Evolutionary conservation across 176 grass and related monocot genomes (phyloP).

Genomic region (Metroxylon sagu): DNA sequence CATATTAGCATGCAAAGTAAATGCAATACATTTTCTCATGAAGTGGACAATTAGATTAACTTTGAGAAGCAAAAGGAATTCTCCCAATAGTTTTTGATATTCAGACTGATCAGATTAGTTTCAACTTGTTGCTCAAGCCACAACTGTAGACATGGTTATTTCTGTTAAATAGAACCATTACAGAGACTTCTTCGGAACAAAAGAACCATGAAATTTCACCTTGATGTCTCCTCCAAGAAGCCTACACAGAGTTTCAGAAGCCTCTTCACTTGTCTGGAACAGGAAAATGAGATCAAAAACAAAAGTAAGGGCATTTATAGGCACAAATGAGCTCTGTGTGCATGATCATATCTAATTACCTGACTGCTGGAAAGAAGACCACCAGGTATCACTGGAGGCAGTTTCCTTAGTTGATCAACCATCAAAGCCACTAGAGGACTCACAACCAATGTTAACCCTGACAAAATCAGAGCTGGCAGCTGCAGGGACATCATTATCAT

Average conservation of each 20-base stretch:
- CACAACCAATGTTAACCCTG: slow-evolving; percentile 84
- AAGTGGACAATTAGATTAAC: too few species aligned
- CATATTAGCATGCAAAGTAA: too few species aligned
- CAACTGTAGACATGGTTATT: too few species aligned
- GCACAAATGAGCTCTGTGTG: too few species aligned
- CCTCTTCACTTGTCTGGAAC: slow-evolving; percentile 56
- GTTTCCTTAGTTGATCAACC: slow-evolving; percentile 89
- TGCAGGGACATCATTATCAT: slow-evolving; percentile 16
- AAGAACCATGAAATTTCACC: slow-evolving; percentile 31
- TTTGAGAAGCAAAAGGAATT: too few species aligned
- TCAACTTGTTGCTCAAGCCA: too few species aligned
- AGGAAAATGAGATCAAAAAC: slow-evolving; percentile 16
- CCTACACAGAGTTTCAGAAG: slow-evolving; percentile 50
- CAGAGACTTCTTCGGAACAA: neutral
- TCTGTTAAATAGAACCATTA: too few species aligned
- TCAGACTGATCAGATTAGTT: too few species aligned
- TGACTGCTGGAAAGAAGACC: slow-evolving; percentile 86
- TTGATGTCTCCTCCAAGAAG: slow-evolving; percentile 73
- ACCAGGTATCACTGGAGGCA: slow-evolving; percentile 70
- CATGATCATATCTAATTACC: slow-evolving; percentile 28
- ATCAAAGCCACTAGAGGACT: slow-evolving; percentile 88
- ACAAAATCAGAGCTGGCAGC: slow-evolving; percentile 83
- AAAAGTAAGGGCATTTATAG: neutral
- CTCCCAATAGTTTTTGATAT: too few species aligned
- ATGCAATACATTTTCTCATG: too few species aligned